Evolutionary conservation across 257 asterid species (phyloP).

Genomic region (Nicotiana sylvestris): DNA sequence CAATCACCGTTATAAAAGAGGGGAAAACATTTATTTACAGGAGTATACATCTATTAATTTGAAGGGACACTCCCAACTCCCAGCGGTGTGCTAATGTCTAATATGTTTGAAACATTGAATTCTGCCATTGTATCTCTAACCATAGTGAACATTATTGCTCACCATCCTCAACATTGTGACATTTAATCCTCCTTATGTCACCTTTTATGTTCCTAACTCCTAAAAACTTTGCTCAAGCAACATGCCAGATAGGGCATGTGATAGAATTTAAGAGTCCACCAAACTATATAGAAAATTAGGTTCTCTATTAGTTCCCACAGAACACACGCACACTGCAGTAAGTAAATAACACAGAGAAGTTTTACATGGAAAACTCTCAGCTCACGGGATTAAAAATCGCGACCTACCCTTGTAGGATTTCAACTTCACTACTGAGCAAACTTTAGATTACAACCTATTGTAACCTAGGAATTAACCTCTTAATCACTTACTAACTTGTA

Average conservation of each 20-base stretch:
- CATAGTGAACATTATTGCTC: conserved; percentile 5
- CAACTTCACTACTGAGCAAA: too few species aligned
- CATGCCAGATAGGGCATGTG: not conserved
- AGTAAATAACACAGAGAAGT: too few species aligned
- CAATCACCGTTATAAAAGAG: not conserved
- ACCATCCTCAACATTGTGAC: not conserved
- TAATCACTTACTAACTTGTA: too few species aligned
- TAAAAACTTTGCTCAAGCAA: not conserved
- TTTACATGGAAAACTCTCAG: too few species aligned
- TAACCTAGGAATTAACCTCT: too few species aligned
- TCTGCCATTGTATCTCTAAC: not conserved
- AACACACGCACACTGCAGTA: too few species aligned
- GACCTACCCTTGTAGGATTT: too few species aligned
- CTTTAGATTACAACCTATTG: too few species aligned
- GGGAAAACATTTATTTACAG: not conserved
- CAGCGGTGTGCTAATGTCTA: not conserved
- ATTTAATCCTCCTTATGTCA: conserved; percentile 4
- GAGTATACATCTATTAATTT: not conserved
- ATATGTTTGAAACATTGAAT: not conserved
- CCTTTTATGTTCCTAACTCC: not conserved
- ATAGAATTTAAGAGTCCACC: too few species aligned
- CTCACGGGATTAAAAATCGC: too few species aligned
- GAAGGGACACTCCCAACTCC: not conserved
- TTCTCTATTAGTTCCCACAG: too few species aligned
- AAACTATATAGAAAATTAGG: too few species aligned